A percentile compares a stretch with the other conserved stretches of the same genome.
phyloP scores from a whole-genome alignment of 1,284 basidiomycete species.

The Pulchroboletus neoregius region DNA sequence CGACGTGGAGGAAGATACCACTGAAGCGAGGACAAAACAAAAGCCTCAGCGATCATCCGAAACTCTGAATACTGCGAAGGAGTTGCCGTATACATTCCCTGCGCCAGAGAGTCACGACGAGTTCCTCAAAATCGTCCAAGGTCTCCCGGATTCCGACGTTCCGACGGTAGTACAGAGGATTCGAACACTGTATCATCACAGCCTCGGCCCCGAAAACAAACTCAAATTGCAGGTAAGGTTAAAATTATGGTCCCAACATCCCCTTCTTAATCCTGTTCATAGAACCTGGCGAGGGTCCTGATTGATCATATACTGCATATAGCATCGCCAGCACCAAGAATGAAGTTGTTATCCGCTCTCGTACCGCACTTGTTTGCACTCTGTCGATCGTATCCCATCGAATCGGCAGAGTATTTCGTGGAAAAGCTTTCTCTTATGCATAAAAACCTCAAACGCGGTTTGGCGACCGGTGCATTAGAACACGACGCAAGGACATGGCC shows the following conservation, averaged over 20 bases:
- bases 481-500: slow-evolving; percentile 84
- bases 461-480: slow-evolving; percentile 69
- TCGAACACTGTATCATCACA: slow-evolving; percentile 87
- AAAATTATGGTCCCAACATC: slow-evolving; percentile 4
- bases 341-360: slow-evolving; percentile 62
- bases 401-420: slow-evolving; percentile 77
- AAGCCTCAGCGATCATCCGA: slow-evolving; percentile 33
- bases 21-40: slow-evolving; percentile 36
- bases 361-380: slow-evolving; percentile 83
- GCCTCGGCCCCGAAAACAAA: slow-evolving; percentile 88
- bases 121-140: slow-evolving; percentile 78
- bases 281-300: slow-evolving; percentile 79
- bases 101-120: slow-evolving; percentile 87
- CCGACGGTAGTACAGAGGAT: slow-evolving; percentile 89
- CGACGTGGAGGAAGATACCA: slow-evolving; percentile 41
- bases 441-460: slow-evolving; percentile 86
- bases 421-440: slow-evolving; percentile 89
- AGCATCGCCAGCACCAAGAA: slow-evolving; percentile 59
- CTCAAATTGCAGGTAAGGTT: slow-evolving; percentile 75
- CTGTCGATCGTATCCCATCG: slow-evolving; percentile 77
- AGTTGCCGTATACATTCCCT: slow-evolving; percentile 89
- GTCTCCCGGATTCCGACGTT: slow-evolving; percentile 67
- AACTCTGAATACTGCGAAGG: slow-evolving; percentile 38
- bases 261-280: slow-evolving; percentile 4
- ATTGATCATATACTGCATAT: slow-evolving; percentile 88